These are phyloP conservation scores for Grammothele lineata DNA, from an alignment of 768 basidiomycete species.

Conservation along the genomic window DNA sequence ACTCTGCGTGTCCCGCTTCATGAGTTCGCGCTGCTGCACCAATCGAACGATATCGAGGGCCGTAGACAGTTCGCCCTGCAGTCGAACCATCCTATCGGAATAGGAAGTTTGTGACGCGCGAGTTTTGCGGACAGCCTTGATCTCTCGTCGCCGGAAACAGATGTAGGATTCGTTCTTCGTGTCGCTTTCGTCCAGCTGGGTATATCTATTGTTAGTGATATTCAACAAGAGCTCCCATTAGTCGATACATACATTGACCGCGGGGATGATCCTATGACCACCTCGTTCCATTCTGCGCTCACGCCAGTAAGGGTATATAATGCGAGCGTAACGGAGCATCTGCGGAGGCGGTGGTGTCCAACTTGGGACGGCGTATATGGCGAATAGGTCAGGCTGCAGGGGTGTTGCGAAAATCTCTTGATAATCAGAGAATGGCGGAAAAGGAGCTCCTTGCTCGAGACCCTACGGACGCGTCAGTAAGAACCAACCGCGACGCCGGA, in stretches of 20 bases:
- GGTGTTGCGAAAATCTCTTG: constrained; percentile 61
- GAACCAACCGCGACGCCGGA: background rate
- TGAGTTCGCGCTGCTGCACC: constrained; percentile 65
- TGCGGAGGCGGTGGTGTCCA: constrained; percentile 63
- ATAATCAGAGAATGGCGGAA: constrained; percentile 71
- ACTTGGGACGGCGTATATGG: constrained; percentile 60
- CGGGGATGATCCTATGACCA: constrained; percentile 84
- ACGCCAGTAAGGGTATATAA: constrained; percentile 87
- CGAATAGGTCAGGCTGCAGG: constrained; percentile 60
- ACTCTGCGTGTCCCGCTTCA: constrained; percentile 64
- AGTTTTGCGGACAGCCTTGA: constrained; percentile 92
- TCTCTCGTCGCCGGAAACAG: constrained; percentile 93
- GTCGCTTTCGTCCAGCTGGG: constrained; percentile 84
- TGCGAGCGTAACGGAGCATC: constrained; percentile 65
- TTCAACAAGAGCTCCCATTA: background rate
- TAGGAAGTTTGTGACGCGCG: constrained; percentile 86
- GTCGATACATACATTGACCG: constrained; percentile 62
- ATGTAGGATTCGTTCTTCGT: constrained; percentile 90
- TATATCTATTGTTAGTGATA: background rate
- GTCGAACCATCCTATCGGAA: constrained; percentile 81
- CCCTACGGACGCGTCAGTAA: constrained; percentile 35
- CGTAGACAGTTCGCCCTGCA: constrained; percentile 70
- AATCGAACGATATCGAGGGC: constrained; percentile 70
- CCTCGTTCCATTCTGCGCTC: constrained; percentile 74
- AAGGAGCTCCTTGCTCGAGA: constrained; percentile 61